phyloP scores from a whole-genome alignment of 2,329 filamentous ascomycete species.

The Fusarium anthophilum region DNA sequence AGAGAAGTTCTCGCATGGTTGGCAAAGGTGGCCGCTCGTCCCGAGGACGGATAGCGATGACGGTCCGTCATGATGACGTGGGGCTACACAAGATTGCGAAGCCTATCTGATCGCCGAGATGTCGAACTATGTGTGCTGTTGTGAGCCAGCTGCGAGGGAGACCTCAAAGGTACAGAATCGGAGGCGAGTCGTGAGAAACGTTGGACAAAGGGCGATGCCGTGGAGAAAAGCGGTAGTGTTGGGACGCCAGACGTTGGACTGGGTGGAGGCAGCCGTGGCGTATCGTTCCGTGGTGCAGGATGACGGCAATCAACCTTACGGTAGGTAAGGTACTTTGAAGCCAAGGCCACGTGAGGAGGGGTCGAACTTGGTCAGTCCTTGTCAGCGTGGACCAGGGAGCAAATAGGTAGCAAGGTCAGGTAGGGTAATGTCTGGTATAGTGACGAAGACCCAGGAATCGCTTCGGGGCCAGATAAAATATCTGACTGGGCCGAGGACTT shows the following conservation, averaged over 20 bases:
- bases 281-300: conserved; percentile 26
- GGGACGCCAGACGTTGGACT: conserved; percentile 16
- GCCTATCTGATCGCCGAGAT: conserved; percentile 10
- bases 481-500: not conserved
- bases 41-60: conserved; percentile 53
- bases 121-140: conserved; percentile 14
- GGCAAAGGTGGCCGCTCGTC: conserved; percentile 56
- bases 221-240: conserved; percentile 26
- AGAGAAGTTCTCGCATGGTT: conserved; percentile 64
- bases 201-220: conserved; percentile 28
- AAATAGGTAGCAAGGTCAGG: conserved; percentile 7
- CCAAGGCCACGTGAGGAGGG: conserved; percentile 44
- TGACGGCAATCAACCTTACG: conserved; percentile 29
- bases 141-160: conserved; percentile 2
- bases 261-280: conserved; percentile 22
- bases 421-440: conserved; percentile 7
- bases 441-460: conserved; percentile 6
- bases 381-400: conserved; percentile 30
- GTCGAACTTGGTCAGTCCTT: conserved; percentile 32
- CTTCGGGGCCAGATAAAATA: conserved; percentile 12
- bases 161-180: conserved; percentile 1
- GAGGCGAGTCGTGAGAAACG: conserved; percentile 24
- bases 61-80: conserved; percentile 58
- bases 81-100: conserved; percentile 12
- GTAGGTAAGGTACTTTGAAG: conserved; percentile 7